phyloP scores from a whole-genome alignment of 2,329 filamentous ascomycete species.

The Trichoderma citrinoviride region DNA sequence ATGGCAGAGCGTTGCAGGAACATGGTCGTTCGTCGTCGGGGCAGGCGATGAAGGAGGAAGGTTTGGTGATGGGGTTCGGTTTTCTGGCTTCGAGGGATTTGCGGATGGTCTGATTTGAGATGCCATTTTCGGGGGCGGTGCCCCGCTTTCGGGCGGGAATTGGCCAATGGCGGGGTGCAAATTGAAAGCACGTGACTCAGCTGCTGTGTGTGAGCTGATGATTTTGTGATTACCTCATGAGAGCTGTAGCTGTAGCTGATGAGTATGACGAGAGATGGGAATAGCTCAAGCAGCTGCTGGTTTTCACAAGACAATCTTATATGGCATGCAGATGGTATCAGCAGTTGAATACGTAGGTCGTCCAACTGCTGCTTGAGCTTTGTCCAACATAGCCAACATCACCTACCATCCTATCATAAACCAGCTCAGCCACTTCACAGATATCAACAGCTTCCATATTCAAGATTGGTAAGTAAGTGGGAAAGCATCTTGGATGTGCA shows the following conservation, averaged over 20 bases:
- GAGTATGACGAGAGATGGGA: not conserved
- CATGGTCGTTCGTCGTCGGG: slow-evolving; percentile 41
- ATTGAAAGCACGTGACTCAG: slow-evolving; percentile 35
- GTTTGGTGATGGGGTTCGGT: slow-evolving; percentile 23
- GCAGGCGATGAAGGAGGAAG: not conserved
- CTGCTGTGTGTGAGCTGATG: not conserved
- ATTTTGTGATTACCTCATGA: not conserved
- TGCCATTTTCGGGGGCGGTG: slow-evolving; percentile 33
- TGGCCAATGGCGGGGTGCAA: slow-evolving; percentile 35
- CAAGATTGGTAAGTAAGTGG: not conserved
- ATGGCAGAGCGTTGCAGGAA: slow-evolving; percentile 63
- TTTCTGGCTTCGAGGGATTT: slow-evolving; percentile 45
- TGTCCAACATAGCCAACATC: too few relatives aligned
- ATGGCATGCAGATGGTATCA: too few relatives aligned
- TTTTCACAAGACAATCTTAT: too few relatives aligned
- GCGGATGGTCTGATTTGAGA: slow-evolving; percentile 44
- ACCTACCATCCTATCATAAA: too few relatives aligned
- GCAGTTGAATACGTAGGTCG: too few relatives aligned
- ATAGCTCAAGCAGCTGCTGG: not conserved
- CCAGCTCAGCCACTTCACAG: too few relatives aligned
- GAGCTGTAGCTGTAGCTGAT: too few relatives aligned
- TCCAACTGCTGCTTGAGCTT: too few relatives aligned
- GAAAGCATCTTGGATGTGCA: too few relatives aligned
- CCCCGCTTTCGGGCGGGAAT: slow-evolving; percentile 34
- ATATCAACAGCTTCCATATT: not conserved